Base-by-base conservation (phyloP, 1,284 basidiomycete species). In the Butyriboletus regius region DNA sequence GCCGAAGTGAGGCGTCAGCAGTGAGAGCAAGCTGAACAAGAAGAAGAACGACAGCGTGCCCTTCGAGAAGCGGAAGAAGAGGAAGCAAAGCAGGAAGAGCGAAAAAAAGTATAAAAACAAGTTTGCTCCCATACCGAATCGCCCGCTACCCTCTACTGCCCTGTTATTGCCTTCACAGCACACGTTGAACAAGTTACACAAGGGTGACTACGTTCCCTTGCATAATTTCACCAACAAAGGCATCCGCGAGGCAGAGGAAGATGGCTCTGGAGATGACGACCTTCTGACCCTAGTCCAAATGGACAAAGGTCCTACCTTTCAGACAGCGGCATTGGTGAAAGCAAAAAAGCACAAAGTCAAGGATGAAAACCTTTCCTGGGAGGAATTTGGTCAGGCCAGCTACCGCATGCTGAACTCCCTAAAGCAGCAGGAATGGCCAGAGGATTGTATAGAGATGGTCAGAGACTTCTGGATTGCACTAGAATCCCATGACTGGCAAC, bases 221-320 rank as follows among this genome's bases (percentile, higher is more conserved):
- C 42, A 24, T 18, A 5, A 17, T 5, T 50, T 48, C 8, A 48
- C 38, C 7, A 50, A 50, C 24, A 48, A 6, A 13, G 49, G 38
- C 13, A 40, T 50, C 1, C 1, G 17, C 0, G n/a, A 48, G 6
- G 49, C 38, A 0, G 43, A 49, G 12, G 22, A 49, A 5, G 43
- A 47, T 0, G 2, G n/a, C 5, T 12, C 17, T 0, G 7, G 13
- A 2, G n/a, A 48, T 0, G 17, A 49, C 0, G 22, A 37, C 5
- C 5, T 48, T 1, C 29, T 49, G 6, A 22, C 22, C 1, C 22
- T 22, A 22, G 22, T 22, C 22, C 22, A 7, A 1, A 22, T 6
- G 2, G 22, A 22, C 22, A 22, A 22, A 22, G 22, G 22, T 7
- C 22, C 22, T 22, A 22, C 22, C 22, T 22, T 22, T 7, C 22